These are phyloP conservation scores for Otatea glauca DNA, from an alignment of 176 grass and related monocot genomes.

Conservation along the genomic window DNA sequence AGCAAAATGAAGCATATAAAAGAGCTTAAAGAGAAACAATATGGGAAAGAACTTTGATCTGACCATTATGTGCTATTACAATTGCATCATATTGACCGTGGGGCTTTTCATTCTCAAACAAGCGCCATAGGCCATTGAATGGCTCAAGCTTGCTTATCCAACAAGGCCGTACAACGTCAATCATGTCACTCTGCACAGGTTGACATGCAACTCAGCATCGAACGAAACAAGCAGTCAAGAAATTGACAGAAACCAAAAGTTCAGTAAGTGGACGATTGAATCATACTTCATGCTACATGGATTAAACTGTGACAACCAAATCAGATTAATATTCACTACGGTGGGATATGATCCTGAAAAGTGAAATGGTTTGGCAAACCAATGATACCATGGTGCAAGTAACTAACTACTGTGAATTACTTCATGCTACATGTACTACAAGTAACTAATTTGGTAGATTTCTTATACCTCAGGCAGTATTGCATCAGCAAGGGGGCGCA, in stretches of 20 bases:
- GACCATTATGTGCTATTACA: constrained; percentile 95
- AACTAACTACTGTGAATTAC: not conserved
- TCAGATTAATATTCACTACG: constrained; percentile 19
- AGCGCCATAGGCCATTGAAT: constrained; percentile 77
- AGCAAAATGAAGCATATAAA: not conserved
- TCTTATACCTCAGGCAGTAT: constrained; percentile 69
- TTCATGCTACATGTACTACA: no score
- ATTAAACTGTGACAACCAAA: constrained; percentile 4
- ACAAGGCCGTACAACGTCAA: constrained; percentile 68
- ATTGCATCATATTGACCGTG: constrained; percentile 82
- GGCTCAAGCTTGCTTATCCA: constrained; percentile 97
- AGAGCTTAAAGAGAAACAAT: constrained; percentile 23
- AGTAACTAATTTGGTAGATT: not conserved
- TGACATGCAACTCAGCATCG: constrained; percentile 38
- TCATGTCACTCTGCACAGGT: constrained; percentile 59
- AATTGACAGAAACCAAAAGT: constrained; percentile 36
- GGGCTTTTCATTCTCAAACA: constrained; percentile 80
- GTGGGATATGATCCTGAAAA: not conserved
- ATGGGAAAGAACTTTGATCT: constrained; percentile 12
- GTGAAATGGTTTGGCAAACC: not conserved
- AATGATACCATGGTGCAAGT: not conserved
- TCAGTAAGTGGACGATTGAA: not conserved
- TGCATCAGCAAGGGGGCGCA: constrained; percentile 76
- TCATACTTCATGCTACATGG: not conserved
- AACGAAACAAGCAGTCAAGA: constrained; percentile 15